Evolutionary conservation across 345 rosid species (phyloP), one percentile per base, ranked within the genome.

Genomic region (Pistacia integerrima): DNA sequence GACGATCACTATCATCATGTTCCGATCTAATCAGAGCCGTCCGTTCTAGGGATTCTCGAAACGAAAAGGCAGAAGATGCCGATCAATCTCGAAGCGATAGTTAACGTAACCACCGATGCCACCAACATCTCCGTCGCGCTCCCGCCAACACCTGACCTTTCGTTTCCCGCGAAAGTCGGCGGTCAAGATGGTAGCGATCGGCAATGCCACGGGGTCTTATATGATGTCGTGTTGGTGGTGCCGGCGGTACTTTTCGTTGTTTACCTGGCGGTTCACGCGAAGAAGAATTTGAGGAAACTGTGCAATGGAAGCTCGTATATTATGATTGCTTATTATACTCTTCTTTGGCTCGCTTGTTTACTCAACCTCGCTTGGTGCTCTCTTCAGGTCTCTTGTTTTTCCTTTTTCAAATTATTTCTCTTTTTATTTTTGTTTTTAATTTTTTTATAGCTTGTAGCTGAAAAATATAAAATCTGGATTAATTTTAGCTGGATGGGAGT

Each of bases 311-410:
- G 89, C 74, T 85, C 90, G 8, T 78, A 79, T 36, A 72, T 87
- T 52, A 69, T 87, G 88, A 82, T 89, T 68, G 84, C 88, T 41
- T 89, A 85, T 75, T 89, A 85, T 71, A 80, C 84, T 62, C 86
- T 89, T 69, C 85, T 87, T 70, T 89, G 88, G 89, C 49, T 87
- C 36, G 90, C 88, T 17, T 67, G 78, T 11, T 65, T 67, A 58
- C 86, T 89, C 74, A 87, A 89, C 71, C 89, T 89, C 9, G 85
- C 85, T 58, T 89, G 92, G 92, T 84, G 87, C 83, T 85, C 74
- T 73, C 82, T 89, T 75, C 90, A 87, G 92, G 90, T 85, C 64
- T 46, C 5, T 46, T 5, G 41, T 33, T 35, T 58, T 22, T 49
- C 4, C 25, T 8, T 0, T 2, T 35, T 41, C 22, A 10, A 4